Base-by-base conservation (phyloP, 495 filamentous ascomycete genomes). In the Tuber borchii region DNA sequence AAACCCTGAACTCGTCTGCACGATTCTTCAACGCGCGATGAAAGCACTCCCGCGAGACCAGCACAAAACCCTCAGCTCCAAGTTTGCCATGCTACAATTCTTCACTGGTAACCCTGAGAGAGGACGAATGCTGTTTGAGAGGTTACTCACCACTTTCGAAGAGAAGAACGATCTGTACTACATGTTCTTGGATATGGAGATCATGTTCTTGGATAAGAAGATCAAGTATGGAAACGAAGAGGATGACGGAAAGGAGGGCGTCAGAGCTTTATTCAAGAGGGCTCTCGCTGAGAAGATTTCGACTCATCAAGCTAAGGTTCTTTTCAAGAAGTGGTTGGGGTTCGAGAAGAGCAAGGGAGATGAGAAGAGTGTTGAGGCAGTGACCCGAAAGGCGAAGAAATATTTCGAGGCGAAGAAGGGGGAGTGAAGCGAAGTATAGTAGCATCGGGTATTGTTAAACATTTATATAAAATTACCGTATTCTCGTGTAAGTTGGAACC, bases 161-260 rank as follows among this genome's bases (percentile, higher is more conserved):
- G 95, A 94, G 87, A 92, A 91, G 76, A 88, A 93, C 70, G 93
- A 97, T 83, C 84, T 97, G 71, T 98, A 95, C 94, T 97, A 94
- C 84, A 89, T 96, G 81, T 90, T n/a, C n/a, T n/a, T n/a, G n/a
- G n/a, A n/a, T n/a, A n/a, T n/a, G n/a, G n/a, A n/a, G n/a, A n/a
- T n/a, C n/a, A n/a, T n/a, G n/a, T n/a, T 95, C 61, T 78, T 97
- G 19, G 93, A 97, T 79, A 87, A 97, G 77, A 95, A 99, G 85
- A 91, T 91, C 76, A 83, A 83, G 83, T 83, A 84, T 46, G 82
- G 73, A 16, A 74, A 71, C 1, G 77, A 75, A 37, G 46, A 71
- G 26, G 76, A 81, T 40, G 81, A 73, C 20, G 40, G 71, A 31
- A 77, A 70, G 19, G 81, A 83, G 17, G 77, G 80, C 26, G 71